Percentiles rank a stretch among this genome's conserved stretches.
phyloP scores from a whole-genome alignment of 2,329 filamentous ascomycete genomes.

The Fusarium sp. region DNA sequence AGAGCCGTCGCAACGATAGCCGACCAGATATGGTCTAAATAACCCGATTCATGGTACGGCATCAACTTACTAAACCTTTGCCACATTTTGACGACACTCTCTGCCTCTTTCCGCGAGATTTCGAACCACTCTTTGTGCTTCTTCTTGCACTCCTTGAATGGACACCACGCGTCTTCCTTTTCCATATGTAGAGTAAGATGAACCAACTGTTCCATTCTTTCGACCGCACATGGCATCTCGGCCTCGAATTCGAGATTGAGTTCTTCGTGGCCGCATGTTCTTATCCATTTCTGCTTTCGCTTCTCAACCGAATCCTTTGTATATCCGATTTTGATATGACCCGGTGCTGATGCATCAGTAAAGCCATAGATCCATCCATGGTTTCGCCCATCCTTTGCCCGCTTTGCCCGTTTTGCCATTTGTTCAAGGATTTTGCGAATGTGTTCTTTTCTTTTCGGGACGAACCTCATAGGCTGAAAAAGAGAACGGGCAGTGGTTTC shows the following conservation, averaged over 20 bases:
- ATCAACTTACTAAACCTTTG: not conserved
- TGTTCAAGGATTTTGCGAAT: not conserved
- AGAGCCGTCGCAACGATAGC: not conserved
- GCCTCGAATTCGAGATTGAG: not conserved
- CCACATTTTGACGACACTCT: not conserved
- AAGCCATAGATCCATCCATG: constrained; percentile 26
- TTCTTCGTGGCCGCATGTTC: not conserved
- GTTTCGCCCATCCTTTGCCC: accelerated
- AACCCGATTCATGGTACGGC: not conserved
- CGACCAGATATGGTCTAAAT: not conserved
- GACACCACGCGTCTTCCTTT: not conserved
- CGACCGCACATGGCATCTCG: not conserved
- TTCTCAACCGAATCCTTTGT: accelerated
- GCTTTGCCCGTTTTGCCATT: not conserved
- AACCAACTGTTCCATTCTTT: constrained; percentile 3
- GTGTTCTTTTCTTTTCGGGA: not conserved
- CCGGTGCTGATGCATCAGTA: not conserved
- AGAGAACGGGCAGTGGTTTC: not conserved
- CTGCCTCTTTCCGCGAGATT: not conserved
- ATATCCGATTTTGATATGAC: constrained; percentile 23
- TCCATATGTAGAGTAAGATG: constrained; percentile 3
- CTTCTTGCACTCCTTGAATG: accelerated
- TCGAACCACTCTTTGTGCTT: constrained; percentile 24
- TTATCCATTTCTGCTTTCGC: not conserved
- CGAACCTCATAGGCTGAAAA: not conserved